Percentiles rank a stretch among this genome's conserved stretches.
Evolutionary conservation across 345 rosid genomes (phyloP).

Genomic region (Arabidopsis suecica): DNA sequence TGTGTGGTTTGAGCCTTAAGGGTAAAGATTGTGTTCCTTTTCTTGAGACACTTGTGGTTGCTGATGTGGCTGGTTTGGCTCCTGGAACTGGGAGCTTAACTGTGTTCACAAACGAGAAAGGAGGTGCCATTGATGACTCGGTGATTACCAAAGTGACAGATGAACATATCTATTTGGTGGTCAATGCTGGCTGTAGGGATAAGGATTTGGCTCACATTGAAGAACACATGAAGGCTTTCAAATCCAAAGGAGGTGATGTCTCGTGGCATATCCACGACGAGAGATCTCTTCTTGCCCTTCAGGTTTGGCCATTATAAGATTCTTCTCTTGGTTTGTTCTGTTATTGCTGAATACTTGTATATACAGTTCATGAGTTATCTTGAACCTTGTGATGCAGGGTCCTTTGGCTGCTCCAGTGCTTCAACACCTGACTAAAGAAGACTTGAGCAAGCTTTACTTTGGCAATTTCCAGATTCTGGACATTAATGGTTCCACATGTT

Average conservation of each 20-base stretch:
- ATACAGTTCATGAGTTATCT: slow-evolving; percentile 6
- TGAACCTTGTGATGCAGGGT: slow-evolving; percentile 56
- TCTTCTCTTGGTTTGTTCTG: slow-evolving; percentile 17
- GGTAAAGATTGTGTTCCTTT: slow-evolving; percentile 92
- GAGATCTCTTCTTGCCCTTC: slow-evolving; percentile 98
- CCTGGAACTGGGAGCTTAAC: slow-evolving; percentile 89
- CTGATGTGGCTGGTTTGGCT: slow-evolving; percentile 89
- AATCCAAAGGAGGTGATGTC: slow-evolving; percentile 92
- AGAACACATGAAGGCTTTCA: slow-evolving; percentile 92
- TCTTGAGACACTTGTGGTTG: slow-evolving; percentile 91
- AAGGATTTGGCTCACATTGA: slow-evolving; percentile 98
- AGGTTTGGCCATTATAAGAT: slow-evolving; percentile 54
- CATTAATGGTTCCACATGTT: slow-evolving; percentile 83
- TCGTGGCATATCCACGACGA: slow-evolving; percentile 97
- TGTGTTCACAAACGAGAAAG: slow-evolving; percentile 92
- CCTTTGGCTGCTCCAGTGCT: slow-evolving; percentile 94
- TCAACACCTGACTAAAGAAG: slow-evolving; percentile 86
- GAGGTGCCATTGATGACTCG: slow-evolving; percentile 96
- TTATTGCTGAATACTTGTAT: neutral
- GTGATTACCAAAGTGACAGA: slow-evolving; percentile 90
- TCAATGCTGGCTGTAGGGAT: slow-evolving; percentile 98
- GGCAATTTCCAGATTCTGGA: slow-evolving; percentile 84
- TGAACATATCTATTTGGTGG: slow-evolving; percentile 86
- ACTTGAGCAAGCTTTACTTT: slow-evolving; percentile 90
- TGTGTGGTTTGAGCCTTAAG: slow-evolving; percentile 97